Base-by-base conservation (phyloP, 2,329 filamentous ascomycete species). In the Aspergillus fischeri region DNA sequence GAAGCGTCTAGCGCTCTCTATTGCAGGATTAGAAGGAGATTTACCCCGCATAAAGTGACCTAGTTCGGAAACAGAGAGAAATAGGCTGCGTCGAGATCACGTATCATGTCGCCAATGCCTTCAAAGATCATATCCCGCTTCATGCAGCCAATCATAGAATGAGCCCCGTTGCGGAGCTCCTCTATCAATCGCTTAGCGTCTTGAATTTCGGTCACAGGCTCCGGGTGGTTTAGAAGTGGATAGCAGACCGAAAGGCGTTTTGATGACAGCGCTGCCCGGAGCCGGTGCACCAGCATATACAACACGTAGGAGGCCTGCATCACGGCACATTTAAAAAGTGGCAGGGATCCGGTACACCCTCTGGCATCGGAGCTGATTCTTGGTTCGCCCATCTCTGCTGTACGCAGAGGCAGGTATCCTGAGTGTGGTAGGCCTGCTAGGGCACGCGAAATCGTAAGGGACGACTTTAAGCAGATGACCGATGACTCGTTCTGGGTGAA, bases 271-370 rank as follows among this genome's bases (percentile, higher is more conserved):
- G 54, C 63, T 2, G 66, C 59, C 4, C 62, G 63, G 4, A 68
- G 24, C 38, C 53, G 58, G n/a, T 62, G 62, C n/a, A 65, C 47
- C 9, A 68, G 47, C 64, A 69, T 67, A 1, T 62, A 47, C 17
- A 69, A 56, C 20, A 56, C 55, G 41, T 68, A 69, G 49, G 56
- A 66, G 25, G 56, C 58, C 48, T 69, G 67, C 63, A 68, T 68
- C 2, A 53, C 61, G 20, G 55, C 60, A 47, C 64, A 68, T 11
- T 57, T 56, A 21, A 69, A 60, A 25, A 64, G 65, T 11, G 67
- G 66, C 3, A 69, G 49, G 0, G 60, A 60, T 8, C 58, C 60
- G 2, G 61, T 65, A 41, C 56, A 60, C 10, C 7, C 25, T 11
- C 41, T 4, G 25, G 5, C 3, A 50, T 28, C 7, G 24, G 35